Conservation (phyloP, 2,329 filamentous ascomycete genomes). For the Teratosphaeria epicoccoides region DNA sequence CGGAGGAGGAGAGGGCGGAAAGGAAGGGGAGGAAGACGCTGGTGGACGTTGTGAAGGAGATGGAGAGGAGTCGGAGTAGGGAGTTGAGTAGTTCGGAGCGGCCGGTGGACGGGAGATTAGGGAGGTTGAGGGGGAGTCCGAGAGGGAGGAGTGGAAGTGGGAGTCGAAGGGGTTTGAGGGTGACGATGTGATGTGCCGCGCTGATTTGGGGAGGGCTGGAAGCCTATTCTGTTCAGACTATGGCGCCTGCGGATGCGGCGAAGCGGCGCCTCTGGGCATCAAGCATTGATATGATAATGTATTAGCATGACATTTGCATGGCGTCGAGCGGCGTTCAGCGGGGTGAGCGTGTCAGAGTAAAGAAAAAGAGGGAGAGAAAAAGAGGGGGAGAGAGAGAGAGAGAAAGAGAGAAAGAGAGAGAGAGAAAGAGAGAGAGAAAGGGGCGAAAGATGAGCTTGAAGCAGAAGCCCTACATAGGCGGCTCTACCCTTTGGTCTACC, state of each 20-base stretch:
- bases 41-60: neutral
- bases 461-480: neutral
- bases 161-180: conserved; percentile 5
- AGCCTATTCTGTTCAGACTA: too few species aligned
- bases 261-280: neutral
- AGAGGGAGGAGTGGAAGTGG: conserved; percentile 1
- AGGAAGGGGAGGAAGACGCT: conserved; percentile 25
- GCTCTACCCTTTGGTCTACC: too few species aligned
- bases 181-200: conserved; percentile 12
- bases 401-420: neutral
- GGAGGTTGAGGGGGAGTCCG: conserved; percentile 2
- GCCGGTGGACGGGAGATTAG: neutral
- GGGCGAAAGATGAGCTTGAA: neutral
- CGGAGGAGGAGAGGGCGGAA: conserved; percentile 29
- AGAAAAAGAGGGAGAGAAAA: neutral
- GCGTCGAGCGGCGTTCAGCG: neutral
- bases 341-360: neutral
- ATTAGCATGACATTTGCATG: neutral
- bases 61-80: neutral
- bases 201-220: too few species aligned
- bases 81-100: neutral
- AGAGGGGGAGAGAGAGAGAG: neutral
- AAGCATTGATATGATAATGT: neutral
- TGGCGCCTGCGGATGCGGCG: neutral
- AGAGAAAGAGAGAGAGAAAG: neutral